Percentiles rank a stretch among this genome's conserved stretches.
Conservation (phyloP, 352 stramenopile species). For the Pythium brassicae region DNA sequence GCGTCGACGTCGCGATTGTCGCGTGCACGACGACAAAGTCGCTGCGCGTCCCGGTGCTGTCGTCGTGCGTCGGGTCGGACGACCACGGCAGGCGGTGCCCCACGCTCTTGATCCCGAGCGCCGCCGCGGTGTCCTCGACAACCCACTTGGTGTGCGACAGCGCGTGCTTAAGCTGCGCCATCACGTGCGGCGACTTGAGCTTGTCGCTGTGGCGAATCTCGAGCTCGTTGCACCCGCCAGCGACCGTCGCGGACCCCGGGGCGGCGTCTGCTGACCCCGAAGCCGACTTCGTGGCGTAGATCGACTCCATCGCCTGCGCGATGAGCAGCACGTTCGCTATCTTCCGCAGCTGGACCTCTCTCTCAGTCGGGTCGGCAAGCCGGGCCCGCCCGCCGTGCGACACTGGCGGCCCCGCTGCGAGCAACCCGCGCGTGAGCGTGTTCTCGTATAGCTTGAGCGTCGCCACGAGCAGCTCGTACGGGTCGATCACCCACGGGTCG, state of each 20-base stretch:
- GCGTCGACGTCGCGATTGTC: slow-evolving; percentile 41
- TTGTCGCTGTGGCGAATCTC: background rate
- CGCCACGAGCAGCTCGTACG: slow-evolving; percentile 37
- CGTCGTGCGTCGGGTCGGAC: slow-evolving; percentile 14
- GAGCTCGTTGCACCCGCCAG: background rate
- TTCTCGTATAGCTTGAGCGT: slow-evolving; percentile 38
- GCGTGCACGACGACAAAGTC: slow-evolving; percentile 39
- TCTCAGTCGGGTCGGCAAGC: slow-evolving; percentile 27
- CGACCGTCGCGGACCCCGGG: background rate
- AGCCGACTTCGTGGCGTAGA: slow-evolving; percentile 18
- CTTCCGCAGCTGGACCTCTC: slow-evolving; percentile 50
- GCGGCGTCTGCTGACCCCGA: too few relatives aligned
- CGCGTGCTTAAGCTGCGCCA: slow-evolving; percentile 34
- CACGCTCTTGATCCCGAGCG: slow-evolving; percentile 35
- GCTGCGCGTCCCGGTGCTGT: slow-evolving; percentile 3
- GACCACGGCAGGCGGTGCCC: slow-evolving; percentile 44
- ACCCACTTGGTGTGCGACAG: slow-evolving; percentile 45
- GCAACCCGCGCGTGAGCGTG: slow-evolving; percentile 37
- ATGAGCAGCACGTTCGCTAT: slow-evolving; percentile 44
- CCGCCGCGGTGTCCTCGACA: slow-evolving; percentile 42
- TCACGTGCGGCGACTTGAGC: slow-evolving; percentile 13
- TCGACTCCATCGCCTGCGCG: slow-evolving; percentile 29
- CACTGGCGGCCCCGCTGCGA: slow-evolving; percentile 27
- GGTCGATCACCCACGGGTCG: slow-evolving; percentile 44
- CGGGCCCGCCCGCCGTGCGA: slow-evolving; percentile 20